Conservation (phyloP, 2,329 filamentous ascomycete species). For the Trichoderma asperellum region DNA sequence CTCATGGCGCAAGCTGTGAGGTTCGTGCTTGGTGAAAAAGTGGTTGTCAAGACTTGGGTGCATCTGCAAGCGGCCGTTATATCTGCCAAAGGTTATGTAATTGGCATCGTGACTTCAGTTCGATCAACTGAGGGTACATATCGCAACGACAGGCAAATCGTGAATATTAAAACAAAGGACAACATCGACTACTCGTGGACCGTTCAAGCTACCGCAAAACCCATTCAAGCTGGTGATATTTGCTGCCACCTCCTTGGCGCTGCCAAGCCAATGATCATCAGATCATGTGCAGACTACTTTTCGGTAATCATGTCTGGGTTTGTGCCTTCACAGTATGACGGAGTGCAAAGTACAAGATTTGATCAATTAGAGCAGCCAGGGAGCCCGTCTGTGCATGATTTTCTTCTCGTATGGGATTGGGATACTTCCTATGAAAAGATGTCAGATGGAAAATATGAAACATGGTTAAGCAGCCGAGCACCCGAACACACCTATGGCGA, state of each 20-base stretch:
- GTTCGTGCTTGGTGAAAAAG: background rate
- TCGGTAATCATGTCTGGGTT: background rate
- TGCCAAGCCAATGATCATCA: background rate
- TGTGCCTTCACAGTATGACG: background rate
- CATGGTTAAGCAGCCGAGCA: background rate
- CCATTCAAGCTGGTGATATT: background rate
- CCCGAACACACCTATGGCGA: background rate
- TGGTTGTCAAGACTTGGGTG: background rate
- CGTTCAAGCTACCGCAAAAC: background rate
- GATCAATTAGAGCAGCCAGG: background rate
- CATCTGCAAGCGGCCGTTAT: background rate
- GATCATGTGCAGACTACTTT: slow-evolving; percentile 1
- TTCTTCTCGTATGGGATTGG: slow-evolving; percentile 23
- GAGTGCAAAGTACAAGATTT: too few relatives aligned
- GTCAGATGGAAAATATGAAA: background rate
- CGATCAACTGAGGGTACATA: background rate
- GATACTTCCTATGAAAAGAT: background rate
- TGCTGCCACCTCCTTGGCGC: slow-evolving; percentile 3
- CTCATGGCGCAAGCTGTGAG: background rate
- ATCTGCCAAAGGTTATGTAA: slow-evolving; percentile 1
- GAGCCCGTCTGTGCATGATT: background rate
- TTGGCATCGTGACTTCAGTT: slow-evolving; percentile 1
- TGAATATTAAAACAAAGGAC: background rate
- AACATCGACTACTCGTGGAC: background rate
- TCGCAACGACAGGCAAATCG: background rate